Evolutionary conservation across 2,329 filamentous ascomycete genomes (phyloP), one percentile per base, ranked within the genome.

Genomic region (Hypoxylon sp.): DNA sequence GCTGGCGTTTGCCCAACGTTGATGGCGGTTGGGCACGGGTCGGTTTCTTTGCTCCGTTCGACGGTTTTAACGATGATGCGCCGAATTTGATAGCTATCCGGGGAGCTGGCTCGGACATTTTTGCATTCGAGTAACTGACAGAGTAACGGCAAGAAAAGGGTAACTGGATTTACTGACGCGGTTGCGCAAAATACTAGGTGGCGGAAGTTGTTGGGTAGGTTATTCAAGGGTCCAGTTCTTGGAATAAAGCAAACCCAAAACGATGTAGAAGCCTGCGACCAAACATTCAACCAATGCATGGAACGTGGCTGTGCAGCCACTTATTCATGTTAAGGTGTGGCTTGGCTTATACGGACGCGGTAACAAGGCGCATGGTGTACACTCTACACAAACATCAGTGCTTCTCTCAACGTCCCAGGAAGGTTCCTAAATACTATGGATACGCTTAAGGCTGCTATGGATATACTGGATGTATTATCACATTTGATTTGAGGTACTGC

Each of bases 61-160:
- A 72, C 14, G 73, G 69, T 57, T 70, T 78, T 6, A 74, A 77
- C 27, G 76, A 75, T 8, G 78, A 62, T 17, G 77, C 69, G 37
- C 83, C 82, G 42, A 87, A 81, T 61, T 83, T 86, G 51, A 87
- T 86, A 68, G 85, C 84, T 74, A 87, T 86, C 27, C 84, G 76
- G 7, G 75, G 71, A 11, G 74, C 70, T 48, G 73, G 73, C 42
- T 81, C 77, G 10, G 82, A 72, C 83, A 85, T 85, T 37, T 66
- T 72, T 65, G 44, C 46, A 54, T n/a, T 17, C 49, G n/a, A 33
- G 6, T 20, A 55, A 5, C 22, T 6, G n/a, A 2, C 17, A 14
- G 22, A 2, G 11, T 20, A 14, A 11, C 35, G 20, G 10, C n/a
- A 6, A 14, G 30, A 48, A 44, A 56, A 40, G 2, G 20, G 6